Base-by-base conservation (phyloP, 257 asterid species). In the Marsdenia floribunda region DNA sequence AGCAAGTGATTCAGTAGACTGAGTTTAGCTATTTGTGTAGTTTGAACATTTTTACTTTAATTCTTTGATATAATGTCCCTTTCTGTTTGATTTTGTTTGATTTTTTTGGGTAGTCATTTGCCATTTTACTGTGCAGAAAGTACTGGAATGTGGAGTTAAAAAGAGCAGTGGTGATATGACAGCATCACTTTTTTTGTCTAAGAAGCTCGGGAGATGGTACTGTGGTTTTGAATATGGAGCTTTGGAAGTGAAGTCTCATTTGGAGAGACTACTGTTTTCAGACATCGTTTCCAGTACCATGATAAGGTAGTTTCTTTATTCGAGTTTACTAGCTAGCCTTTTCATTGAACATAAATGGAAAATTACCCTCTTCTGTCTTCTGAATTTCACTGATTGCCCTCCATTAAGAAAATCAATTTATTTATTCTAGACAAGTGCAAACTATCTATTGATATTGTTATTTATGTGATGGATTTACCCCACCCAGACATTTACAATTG, bases 171-270 rank as follows among this genome's bases (percentile, higher is more conserved):
- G 97, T 64, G 67, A 53, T 75, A 95, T 86, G 84, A 90, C 86
- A 58, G 98, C 99, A 29, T 85, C 96, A 1, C 76, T 95, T 54
- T 90, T 85, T 85, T 81, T 95, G 84, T 90, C 96, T 37, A 82
- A 76, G 78, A 85, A 79, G 73, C 96, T 95, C 22, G 81, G 83
- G 73, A 86, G 89, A 83, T 80, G 85, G 88, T 75, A 87, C 16
- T 55, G 86, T 75, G 98, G 97, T 72, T 80, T 77, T 74, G 97
- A 95, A 83, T 88, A 86, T 80, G 98, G 96, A 80, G 97, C 96
- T 75, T 83, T 92, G 66, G 97, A 90, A 75, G 94, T 90, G 76
- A 90, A 90, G 85, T 77, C 80, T 86, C 90, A 90, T 77, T 75
- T 95, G 86, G 97, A 95, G 82, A 77, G 92, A 60, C 74, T 90